These are phyloP conservation scores for Breviolum minutum DNA, from an alignment of 73 alveolate species.

Conservation along the genomic window DNA sequence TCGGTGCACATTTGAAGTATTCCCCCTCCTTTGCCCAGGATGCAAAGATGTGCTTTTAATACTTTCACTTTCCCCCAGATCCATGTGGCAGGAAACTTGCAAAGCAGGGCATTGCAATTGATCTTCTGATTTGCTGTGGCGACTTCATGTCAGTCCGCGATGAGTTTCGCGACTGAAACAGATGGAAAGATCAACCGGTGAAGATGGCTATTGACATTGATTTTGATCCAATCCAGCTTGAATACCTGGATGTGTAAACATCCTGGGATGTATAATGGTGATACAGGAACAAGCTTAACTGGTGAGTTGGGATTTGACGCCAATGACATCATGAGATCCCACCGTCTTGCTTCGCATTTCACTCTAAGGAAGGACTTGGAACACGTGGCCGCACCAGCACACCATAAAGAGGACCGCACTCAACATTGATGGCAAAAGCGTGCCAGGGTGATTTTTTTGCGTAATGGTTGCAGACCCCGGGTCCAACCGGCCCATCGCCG, in stretches of 20 bases:
- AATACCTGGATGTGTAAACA: not conserved
- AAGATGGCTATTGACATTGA: not conserved
- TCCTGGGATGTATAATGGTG: too few species aligned
- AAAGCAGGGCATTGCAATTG: constrained; percentile 69
- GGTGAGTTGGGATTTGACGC: too few species aligned
- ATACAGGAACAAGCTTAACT: too few species aligned
- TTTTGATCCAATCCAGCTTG: not conserved
- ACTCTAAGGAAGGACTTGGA: constrained; percentile 60
- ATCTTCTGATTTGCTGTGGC: constrained; percentile 88
- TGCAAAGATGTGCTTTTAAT: not conserved
- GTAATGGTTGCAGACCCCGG: too few species aligned
- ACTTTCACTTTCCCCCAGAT: not conserved
- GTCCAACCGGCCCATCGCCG: too few species aligned
- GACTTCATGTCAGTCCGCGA: constrained; percentile 80
- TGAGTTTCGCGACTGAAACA: constrained; percentile 9
- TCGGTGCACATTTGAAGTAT: too few species aligned
- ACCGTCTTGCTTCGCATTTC: not conserved
- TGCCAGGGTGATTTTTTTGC: too few species aligned
- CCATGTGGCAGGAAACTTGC: constrained; percentile 45
- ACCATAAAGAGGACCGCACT: constrained; percentile 19
- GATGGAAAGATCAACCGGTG: not conserved
- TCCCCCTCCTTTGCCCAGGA: too few species aligned
- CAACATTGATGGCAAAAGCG: not conserved
- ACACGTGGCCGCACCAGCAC: constrained; percentile 17
- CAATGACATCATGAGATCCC: too few species aligned